phyloP scores from a whole-genome alignment of 192 early-diverging fungal species.

The Coemansia sp. region DNA sequence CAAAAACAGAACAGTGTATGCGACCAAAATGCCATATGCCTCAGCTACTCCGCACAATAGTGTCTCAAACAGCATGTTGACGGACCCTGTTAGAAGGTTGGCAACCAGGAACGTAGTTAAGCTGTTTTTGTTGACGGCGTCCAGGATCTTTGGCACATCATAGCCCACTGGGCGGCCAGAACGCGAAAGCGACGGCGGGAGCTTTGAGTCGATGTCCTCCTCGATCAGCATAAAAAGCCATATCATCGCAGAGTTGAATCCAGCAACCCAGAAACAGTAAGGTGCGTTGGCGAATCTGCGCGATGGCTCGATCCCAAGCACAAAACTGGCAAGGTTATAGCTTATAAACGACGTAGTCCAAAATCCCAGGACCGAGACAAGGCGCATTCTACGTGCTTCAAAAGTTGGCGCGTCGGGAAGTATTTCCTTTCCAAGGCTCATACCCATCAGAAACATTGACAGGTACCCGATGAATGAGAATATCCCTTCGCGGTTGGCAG shows the following conservation, averaged over 20 bases:
- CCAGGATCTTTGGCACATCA: slow-evolving; percentile 60
- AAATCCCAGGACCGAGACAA: slow-evolving; percentile 47
- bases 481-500: slow-evolving; percentile 90
- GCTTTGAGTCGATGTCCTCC: slow-evolving; percentile 56
- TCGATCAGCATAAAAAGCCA: slow-evolving; percentile 64
- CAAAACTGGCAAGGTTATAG: slow-evolving; percentile 57
- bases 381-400: slow-evolving; percentile 52
- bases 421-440: slow-evolving; percentile 68
- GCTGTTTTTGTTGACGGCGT: slow-evolving; percentile 78
- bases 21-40: slow-evolving; percentile 52
- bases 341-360: slow-evolving; percentile 48
- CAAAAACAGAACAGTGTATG: slow-evolving; percentile 60
- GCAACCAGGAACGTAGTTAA: slow-evolving; percentile 84
- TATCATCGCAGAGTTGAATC: slow-evolving; percentile 68
- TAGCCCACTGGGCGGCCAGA: slow-evolving; percentile 44
- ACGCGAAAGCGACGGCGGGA: slow-evolving; percentile 39
- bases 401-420: slow-evolving; percentile 52
- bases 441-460: slow-evolving; percentile 75
- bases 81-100: slow-evolving; percentile 82
- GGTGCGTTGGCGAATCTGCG: slow-evolving; percentile 74
- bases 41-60: slow-evolving; percentile 56
- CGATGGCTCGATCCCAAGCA: slow-evolving; percentile 62
- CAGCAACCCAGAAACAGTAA: slow-evolving; percentile 77
- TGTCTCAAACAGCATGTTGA: slow-evolving; percentile 82
- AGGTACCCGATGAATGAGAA: slow-evolving; percentile 83